These are phyloP conservation scores for rapeseed (Brassica napus) DNA, from an alignment of 345 rosid genomes.

Conservation along the genomic window DNA sequence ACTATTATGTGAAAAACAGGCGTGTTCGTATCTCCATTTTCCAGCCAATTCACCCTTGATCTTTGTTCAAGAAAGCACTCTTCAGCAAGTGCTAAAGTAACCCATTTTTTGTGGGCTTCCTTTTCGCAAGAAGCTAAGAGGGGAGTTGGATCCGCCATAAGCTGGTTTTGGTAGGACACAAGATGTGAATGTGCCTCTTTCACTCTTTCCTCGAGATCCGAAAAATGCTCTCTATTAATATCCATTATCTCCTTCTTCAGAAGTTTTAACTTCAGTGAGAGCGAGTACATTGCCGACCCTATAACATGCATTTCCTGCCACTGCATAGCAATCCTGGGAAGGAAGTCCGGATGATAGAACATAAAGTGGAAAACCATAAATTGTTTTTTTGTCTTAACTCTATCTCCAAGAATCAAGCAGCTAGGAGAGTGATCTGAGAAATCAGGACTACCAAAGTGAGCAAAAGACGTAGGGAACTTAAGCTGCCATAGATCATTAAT, in stretches of 20 bases:
- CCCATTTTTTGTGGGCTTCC: too few species aligned
- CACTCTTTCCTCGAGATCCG: background rate
- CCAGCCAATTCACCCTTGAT: too few species aligned
- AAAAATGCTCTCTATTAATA: background rate
- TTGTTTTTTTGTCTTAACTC: background rate
- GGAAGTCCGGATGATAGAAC: background rate
- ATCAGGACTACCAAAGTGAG: background rate
- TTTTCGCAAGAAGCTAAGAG: too few species aligned
- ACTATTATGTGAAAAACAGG: too few species aligned
- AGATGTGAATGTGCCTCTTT: background rate
- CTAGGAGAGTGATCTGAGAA: background rate
- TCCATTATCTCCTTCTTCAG: background rate
- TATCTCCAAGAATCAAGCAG: background rate
- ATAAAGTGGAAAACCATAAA: background rate
- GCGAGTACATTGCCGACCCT: background rate
- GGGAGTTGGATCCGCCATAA: too few species aligned
- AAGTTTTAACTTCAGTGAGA: background rate
- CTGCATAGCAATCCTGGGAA: background rate
- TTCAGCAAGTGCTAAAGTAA: too few species aligned
- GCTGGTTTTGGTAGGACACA: too few species aligned
- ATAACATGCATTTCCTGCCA: background rate
- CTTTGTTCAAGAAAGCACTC: too few species aligned
- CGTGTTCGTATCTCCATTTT: too few species aligned
- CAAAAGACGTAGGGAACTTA: background rate
- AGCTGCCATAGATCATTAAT: background rate